Evolutionary conservation across 768 basidiomycete genomes (phyloP).

Genomic region (Epithele typhae): DNA sequence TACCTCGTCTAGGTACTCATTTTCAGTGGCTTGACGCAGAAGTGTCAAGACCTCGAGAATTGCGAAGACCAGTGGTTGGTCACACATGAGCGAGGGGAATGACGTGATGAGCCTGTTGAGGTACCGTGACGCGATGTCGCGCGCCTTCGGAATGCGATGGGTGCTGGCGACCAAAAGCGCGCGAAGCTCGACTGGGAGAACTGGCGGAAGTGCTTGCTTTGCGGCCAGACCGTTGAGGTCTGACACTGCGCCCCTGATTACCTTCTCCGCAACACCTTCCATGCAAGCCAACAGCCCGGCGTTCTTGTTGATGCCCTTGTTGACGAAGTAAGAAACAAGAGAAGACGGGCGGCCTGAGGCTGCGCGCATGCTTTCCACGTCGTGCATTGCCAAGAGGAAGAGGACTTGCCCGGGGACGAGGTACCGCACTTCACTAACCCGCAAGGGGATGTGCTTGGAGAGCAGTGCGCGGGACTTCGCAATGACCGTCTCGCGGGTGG

Average conservation of each 20-base stretch:
- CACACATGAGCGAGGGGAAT: constrained; percentile 94
- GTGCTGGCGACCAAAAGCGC: constrained; percentile 74
- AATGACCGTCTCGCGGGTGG: constrained; percentile 70
- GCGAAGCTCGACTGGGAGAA: constrained; percentile 69
- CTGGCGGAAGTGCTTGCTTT: constrained; percentile 69
- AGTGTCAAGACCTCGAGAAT: constrained; percentile 91
- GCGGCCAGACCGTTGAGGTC: constrained; percentile 73
- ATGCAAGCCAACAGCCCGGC: constrained; percentile 66
- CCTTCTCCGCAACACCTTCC: constrained; percentile 84
- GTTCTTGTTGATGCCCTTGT: constrained; percentile 77
- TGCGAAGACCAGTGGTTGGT: constrained; percentile 79
- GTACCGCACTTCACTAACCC: constrained; percentile 63
- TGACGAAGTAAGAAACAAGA: constrained; percentile 82
- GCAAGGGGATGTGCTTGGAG: constrained; percentile 59
- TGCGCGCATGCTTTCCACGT: constrained; percentile 85
- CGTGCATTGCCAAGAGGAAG: constrained; percentile 80
- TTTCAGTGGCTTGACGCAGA: constrained; percentile 82
- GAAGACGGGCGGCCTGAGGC: constrained; percentile 76
- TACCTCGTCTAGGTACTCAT: constrained; percentile 90
- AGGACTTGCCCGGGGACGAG: constrained; percentile 81
- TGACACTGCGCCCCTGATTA: constrained; percentile 70
- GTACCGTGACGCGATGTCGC: constrained; percentile 80
- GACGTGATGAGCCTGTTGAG: constrained; percentile 82
- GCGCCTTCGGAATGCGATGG: constrained; percentile 75
- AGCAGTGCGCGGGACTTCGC: constrained; percentile 62